Evolutionary conservation across 768 basidiomycete genomes (phyloP).

Genomic region (Pleurotus tuoliensis): DNA sequence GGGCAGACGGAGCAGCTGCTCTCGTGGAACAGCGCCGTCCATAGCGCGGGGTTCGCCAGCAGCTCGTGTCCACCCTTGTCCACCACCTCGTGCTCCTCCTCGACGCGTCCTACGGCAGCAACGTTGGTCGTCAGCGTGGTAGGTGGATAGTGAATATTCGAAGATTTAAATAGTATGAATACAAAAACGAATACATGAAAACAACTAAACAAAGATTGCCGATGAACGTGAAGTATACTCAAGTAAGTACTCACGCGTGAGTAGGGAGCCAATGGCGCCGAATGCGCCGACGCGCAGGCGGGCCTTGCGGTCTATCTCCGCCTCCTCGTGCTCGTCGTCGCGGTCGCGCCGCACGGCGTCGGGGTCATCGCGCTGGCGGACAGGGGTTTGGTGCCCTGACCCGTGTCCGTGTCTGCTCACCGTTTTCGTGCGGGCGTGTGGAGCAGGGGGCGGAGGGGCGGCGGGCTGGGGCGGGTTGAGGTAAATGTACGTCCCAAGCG

Average conservation of each 20-base stretch:
- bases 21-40: constrained; percentile 50
- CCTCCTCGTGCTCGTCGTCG: constrained; percentile 63
- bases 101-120: too few species aligned
- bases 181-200: too few species aligned
- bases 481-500: constrained; percentile 49
- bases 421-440: constrained; percentile 27
- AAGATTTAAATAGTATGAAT: too few species aligned
- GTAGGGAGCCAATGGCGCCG: constrained; percentile 58
- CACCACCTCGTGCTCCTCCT: too few species aligned
- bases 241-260: constrained; percentile 16
- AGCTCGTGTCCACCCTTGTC: constrained; percentile 12
- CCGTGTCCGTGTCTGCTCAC: constrained; percentile 17
- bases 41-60: constrained; percentile 49
- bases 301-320: constrained; percentile 63
- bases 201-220: too few species aligned
- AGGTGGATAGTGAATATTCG: constrained; percentile 1
- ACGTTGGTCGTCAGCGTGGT: constrained; percentile 8
- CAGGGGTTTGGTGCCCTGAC: constrained; percentile 14
- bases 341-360: constrained; percentile 31
- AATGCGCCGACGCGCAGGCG: constrained; percentile 67
- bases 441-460: constrained; percentile 22
- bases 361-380: constrained; percentile 24
- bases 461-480: constrained; percentile 63
- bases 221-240: too few species aligned
- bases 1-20: constrained; percentile 38